phyloP scores from a whole-genome alignment of 1,284 basidiomycete genomes.

The Apiotrichum sp. region DNA sequence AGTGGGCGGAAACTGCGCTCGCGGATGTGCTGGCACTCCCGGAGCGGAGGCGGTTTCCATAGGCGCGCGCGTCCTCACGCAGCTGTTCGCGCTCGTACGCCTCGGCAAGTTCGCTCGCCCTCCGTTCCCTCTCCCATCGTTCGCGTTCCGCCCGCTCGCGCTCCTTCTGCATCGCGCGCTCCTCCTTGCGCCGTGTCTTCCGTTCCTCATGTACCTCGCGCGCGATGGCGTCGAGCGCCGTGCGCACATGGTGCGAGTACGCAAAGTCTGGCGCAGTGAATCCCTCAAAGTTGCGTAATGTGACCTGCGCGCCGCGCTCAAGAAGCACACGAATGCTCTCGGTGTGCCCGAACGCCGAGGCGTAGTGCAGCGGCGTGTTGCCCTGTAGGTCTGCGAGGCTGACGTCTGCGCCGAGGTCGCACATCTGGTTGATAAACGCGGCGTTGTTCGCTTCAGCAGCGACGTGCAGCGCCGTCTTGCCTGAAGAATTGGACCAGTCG shows the following conservation, averaged over 20 bases:
- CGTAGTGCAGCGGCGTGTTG: constrained; percentile 83
- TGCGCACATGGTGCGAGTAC: constrained; percentile 55
- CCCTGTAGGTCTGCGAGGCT: constrained; percentile 84
- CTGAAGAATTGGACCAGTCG: constrained; percentile 82
- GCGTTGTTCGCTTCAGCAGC: constrained; percentile 83
- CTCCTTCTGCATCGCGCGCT: constrained; percentile 6
- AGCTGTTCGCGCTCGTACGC: no score
- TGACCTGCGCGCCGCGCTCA: constrained; percentile 75
- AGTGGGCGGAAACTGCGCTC: not conserved
- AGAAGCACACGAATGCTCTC: constrained; percentile 80
- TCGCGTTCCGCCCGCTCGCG: constrained; percentile 8
- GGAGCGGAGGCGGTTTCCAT: no score
- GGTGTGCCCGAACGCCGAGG: constrained; percentile 37
- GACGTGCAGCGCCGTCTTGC: constrained; percentile 82
- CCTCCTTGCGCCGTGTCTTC: constrained; percentile 10
- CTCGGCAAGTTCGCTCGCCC: not conserved
- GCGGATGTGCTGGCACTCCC: not conserved
- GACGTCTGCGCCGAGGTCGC: constrained; percentile 78
- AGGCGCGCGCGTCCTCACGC: no score
- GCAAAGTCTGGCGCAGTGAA: constrained; percentile 89
- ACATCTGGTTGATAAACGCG: constrained; percentile 65
- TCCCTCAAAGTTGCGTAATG: constrained; percentile 77
- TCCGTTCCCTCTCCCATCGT: not conserved
- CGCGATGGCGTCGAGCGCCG: constrained; percentile 26
- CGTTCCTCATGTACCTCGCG: constrained; percentile 28